Evolutionary conservation across 2,329 filamentous ascomycete genomes (phyloP).

Genomic region (Epichloe typhina): DNA sequence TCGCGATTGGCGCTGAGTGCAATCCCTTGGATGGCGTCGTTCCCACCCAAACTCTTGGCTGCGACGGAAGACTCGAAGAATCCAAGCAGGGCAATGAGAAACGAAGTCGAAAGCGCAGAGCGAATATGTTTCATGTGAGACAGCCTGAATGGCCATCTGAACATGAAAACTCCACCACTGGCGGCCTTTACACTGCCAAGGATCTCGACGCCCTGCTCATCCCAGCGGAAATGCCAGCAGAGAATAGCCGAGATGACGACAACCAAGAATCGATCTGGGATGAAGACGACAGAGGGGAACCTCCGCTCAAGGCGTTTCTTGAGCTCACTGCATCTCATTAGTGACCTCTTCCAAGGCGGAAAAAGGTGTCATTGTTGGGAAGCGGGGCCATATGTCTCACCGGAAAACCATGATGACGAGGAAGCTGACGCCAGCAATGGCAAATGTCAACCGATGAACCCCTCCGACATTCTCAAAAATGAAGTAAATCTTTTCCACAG

Average conservation of each 20-base stretch:
- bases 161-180: slow-evolving; percentile 59
- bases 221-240: slow-evolving; percentile 66
- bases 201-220: slow-evolving; percentile 65
- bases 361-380: background rate
- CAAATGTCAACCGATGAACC: slow-evolving; percentile 61
- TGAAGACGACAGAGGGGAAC: slow-evolving; percentile 68
- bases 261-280: slow-evolving; percentile 83
- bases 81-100: slow-evolving; percentile 87
- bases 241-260: slow-evolving; percentile 75
- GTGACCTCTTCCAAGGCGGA: background rate
- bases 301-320: slow-evolving; percentile 71
- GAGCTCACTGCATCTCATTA: slow-evolving; percentile 44
- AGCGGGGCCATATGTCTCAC: slow-evolving; percentile 30
- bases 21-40: slow-evolving; percentile 61
- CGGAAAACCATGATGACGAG: slow-evolving; percentile 79
- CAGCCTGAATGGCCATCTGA: slow-evolving; percentile 73
- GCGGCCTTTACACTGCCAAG: slow-evolving; percentile 69
- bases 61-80: slow-evolving; percentile 98
- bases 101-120: slow-evolving; percentile 78
- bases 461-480: slow-evolving; percentile 52
- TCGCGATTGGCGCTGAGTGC: slow-evolving; percentile 84
- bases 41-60: slow-evolving; percentile 71
- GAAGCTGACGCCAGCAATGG: slow-evolving; percentile 69
- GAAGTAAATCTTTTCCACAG: slow-evolving; percentile 74
- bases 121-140: slow-evolving; percentile 70